Evolutionary conservation across 106 monocot genomes (phyloP), one percentile per base, ranked within the genome.

Genomic region (Acanthochlamys bracteata): DNA sequence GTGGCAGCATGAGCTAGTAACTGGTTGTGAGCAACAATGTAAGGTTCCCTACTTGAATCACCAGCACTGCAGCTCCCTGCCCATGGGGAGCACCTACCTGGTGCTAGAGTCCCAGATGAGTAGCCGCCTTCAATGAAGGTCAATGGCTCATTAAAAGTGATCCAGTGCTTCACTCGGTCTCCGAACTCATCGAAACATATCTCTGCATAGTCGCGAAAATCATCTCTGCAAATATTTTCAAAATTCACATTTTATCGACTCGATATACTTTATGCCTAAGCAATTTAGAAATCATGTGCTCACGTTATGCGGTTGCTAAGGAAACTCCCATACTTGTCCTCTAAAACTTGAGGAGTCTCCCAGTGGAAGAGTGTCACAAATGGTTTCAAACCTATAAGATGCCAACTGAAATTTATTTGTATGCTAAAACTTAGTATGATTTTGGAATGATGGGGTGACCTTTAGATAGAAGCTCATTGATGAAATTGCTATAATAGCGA

Each of bases 81-180:
- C 49, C 56, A 78, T 0, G 76, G 33, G 0, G 92, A 82, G 69
- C 92, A 92, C 8, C 92, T 73, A 0, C 84, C 84, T 0, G 92
- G 86, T 24, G 84, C 78, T 4, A 77, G 16, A 1, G 0, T 4
- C 8, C 92, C 86, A 0, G 0, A 6, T 0, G 58, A 66, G 26
- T 92, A 92, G 7, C 86, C 87, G 8, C 21, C 8, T 0, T 9
- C 12, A 39, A 62, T 62, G 58, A 42, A 92, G 0, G 41, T 74
- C 42, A 8, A 64, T 9, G 91, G 91, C 56, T 92, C 91, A 19
- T 92, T 92, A 20, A 92, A 67, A 6, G 91, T 86, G 60, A 76
- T 86, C 91, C 91, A 92, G 13, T 76, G 68, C 62, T 84, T 92
- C 53, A 92, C 86, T 11, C 84, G 63, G 21, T 84, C 86, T 0